Evolutionary conservation across 768 basidiomycete genomes (phyloP).

Genomic region (Brasilioporus rufonigricans): DNA sequence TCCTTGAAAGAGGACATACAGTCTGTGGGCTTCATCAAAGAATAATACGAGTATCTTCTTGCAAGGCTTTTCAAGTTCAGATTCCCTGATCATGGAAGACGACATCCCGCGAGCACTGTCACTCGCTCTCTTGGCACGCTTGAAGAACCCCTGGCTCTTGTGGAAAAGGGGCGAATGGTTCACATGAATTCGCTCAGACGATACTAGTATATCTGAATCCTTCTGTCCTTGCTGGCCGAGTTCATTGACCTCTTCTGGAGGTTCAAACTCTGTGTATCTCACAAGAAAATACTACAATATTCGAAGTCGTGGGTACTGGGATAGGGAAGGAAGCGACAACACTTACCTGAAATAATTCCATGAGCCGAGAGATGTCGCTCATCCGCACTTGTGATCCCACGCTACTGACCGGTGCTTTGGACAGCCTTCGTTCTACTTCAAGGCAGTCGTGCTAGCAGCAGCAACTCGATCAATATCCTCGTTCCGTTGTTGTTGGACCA

Average conservation of each 20-base stretch:
- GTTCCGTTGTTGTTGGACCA: background rate
- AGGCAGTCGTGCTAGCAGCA: slow-evolving; percentile 68
- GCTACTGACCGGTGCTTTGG: slow-evolving; percentile 42
- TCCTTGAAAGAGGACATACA: too few species aligned
- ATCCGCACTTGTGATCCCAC: slow-evolving; percentile 58
- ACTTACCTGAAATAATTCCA: slow-evolving; percentile 78
- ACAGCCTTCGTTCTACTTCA: slow-evolving; percentile 61
- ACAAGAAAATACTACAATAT: slow-evolving; percentile 57
- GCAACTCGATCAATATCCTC: slow-evolving; percentile 1
- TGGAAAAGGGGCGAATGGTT: too few species aligned
- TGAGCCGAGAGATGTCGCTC: slow-evolving; percentile 76
- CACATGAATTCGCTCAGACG: slow-evolving; percentile 45
- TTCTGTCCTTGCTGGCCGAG: slow-evolving; percentile 25
- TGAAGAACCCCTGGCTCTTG: slow-evolving; percentile 29
- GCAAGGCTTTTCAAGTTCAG: slow-evolving; percentile 35
- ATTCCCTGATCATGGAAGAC: slow-evolving; percentile 28
- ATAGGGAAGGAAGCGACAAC: background rate
- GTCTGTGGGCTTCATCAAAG: too few species aligned
- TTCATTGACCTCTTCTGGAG: slow-evolving; percentile 31
- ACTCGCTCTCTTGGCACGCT: slow-evolving; percentile 23
- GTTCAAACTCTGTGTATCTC: slow-evolving; percentile 70
- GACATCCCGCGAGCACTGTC: too few species aligned
- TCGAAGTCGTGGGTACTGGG: background rate
- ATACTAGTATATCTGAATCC: slow-evolving; percentile 28
- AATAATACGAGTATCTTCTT: slow-evolving; percentile 82